Base-by-base conservation (phyloP, 202 grass and related monocot species). In the Dendrocalamus latiflorus region DNA sequence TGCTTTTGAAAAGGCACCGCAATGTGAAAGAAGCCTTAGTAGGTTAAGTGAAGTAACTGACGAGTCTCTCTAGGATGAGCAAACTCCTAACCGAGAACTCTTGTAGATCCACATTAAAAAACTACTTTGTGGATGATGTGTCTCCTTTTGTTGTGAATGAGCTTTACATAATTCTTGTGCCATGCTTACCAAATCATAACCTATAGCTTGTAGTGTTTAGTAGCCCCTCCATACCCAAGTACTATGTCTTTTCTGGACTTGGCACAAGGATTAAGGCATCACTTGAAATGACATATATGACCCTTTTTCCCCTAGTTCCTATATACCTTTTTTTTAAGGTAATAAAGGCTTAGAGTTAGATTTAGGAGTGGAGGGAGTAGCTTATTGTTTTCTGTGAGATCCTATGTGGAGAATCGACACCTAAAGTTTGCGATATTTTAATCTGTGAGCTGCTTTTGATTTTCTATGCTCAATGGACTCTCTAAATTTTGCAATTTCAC, bases 11-110 rank as follows among this genome's bases (percentile, higher is more conserved):
- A 38, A 16, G 9, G n/a, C 64, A 49, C 14, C 3, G 5, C 49
- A 20, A 42, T 61, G 28, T 3, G 18, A 38, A n/a, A 59, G 59
- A 72, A 45, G 20, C 37, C n/a, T 77, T 77, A 70, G 14, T 38
- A 78, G 41, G 15, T 77, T 69, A 30, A n/a, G 21, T 55, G 5
- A 71, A 79, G 28, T 86, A 21, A 63, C n/a, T n/a, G n/a, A n/a
- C n/a, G n/a, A n/a, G n/a, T n/a, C 25, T 15, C 24, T 50, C 43
- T 64, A 54, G 9, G 55, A 70, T 16, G 21, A 70, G 33, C 33
- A 34, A 34, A 34, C 33, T 3, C 2, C 3, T 34, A 34, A 34
- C 33, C 33, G 33, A 34, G 33, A 34, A 34, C 1, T 2, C 33
- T 34, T 34, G 2, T 34, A 34, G 33, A 34, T 34, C 33, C 33